phyloP scores from a whole-genome alignment of 225 moss, liverwort and hornwort genomes.

The Pleurozium schreberi region DNA sequence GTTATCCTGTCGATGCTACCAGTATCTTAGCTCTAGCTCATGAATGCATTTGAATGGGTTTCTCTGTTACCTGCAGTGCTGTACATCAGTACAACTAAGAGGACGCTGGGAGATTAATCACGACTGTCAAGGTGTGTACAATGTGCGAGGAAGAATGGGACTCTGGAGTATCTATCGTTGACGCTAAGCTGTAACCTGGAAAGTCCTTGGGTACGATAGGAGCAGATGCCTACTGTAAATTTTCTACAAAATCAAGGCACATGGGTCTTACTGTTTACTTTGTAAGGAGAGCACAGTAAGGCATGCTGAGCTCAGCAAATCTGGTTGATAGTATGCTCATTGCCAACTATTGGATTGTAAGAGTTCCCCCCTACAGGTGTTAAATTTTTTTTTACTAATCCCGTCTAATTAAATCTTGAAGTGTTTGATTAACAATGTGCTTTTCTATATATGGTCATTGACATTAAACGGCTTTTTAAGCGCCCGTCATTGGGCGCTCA shows the following conservation, averaged over 20 bases:
- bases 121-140: conserved; percentile 1
- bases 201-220: neutral
- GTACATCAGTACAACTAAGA: conserved; percentile 90
- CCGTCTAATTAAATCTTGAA: neutral
- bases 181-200: neutral
- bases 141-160: conserved; percentile 4
- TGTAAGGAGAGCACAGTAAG: neutral
- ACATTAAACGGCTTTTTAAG: neutral
- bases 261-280: conserved; percentile 2
- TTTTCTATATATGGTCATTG: neutral
- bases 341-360: conserved; percentile 2
- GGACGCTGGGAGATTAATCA: conserved; percentile 62
- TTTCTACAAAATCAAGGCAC: neutral
- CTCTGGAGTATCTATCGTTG: neutral
- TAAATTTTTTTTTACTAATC: neutral
- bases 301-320: conserved; percentile 5
- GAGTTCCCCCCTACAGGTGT: neutral
- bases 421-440: neutral
- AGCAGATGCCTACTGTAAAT: conserved; percentile 10
- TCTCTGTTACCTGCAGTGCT: conserved; percentile 41
- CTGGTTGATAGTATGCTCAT: conserved; percentile 3
- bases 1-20: neutral
- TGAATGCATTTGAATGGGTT: neutral
- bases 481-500: neutral
- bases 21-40: neutral